Percentiles rank a stretch among this genome's conserved stretches.
These are phyloP conservation scores for Quercus berberidifolia DNA, from an alignment of 306 rosid genomes.

Conservation along the genomic window DNA sequence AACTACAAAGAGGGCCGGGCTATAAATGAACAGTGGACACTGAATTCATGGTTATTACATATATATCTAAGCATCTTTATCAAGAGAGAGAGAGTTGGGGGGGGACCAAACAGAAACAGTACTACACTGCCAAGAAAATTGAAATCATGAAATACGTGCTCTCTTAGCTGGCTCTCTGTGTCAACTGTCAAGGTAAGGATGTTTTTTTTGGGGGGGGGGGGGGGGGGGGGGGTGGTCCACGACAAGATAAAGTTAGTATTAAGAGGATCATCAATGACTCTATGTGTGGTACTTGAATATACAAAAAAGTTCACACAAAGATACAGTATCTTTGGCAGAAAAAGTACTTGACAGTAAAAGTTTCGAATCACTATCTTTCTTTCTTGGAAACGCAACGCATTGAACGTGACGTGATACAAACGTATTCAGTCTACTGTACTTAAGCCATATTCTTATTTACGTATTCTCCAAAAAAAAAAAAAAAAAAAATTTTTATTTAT, in stretches of 20 bases:
- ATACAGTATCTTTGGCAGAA: too few species aligned
- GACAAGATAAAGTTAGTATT: slow-evolving; percentile 4
- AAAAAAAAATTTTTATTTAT: too few species aligned
- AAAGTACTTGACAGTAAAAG: too few species aligned
- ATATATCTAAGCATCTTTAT: slow-evolving; percentile 33
- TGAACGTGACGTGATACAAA: too few species aligned
- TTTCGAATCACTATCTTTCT: too few species aligned
- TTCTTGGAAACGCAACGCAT: too few species aligned
- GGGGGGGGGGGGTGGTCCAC: slow-evolving; percentile 47
- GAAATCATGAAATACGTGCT: slow-evolving; percentile 34
- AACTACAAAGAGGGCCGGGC: not conserved
- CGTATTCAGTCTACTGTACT: too few species aligned
- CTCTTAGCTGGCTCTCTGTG: slow-evolving; percentile 48
- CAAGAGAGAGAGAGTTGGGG: not conserved
- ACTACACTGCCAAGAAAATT: slow-evolving; percentile 28
- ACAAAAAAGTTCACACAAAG: not conserved
- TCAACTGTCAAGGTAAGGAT: slow-evolving; percentile 9
- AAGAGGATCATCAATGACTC: not conserved
- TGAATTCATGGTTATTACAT: slow-evolving; percentile 51
- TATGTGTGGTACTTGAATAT: not conserved
- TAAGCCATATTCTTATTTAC: too few species aligned
- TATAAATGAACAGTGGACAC: slow-evolving; percentile 47
- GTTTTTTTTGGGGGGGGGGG: not conserved
- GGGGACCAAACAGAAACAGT: slow-evolving; percentile 41
- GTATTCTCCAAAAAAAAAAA: too few species aligned